Conservation (phyloP, 768 basidiomycete genomes). For the Suillus luteus region DNA sequence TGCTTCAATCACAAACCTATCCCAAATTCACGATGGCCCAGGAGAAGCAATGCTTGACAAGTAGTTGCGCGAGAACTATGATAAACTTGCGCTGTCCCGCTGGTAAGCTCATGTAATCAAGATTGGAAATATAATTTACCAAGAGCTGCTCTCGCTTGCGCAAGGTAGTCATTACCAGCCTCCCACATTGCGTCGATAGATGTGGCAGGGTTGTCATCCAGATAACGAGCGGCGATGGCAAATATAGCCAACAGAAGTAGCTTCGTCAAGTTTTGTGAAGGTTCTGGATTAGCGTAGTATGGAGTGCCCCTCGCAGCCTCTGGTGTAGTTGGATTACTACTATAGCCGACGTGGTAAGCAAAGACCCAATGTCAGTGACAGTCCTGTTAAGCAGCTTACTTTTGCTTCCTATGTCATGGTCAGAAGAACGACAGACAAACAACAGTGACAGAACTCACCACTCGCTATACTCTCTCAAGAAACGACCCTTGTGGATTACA, state of each 20-base stretch:
- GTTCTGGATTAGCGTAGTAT: conserved; percentile 37
- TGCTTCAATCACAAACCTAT: conserved; percentile 51
- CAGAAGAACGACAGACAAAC: conserved; percentile 9
- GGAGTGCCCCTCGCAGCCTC: conserved; percentile 17
- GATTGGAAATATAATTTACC: conserved; percentile 40
- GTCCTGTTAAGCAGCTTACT: conserved; percentile 17
- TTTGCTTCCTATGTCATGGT: conserved; percentile 28
- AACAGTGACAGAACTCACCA: conserved; percentile 39
- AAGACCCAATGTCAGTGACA: conserved; percentile 13
- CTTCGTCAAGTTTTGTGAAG: conserved; percentile 64
- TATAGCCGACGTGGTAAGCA: conserved; percentile 31
- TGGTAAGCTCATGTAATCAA: conserved; percentile 4
- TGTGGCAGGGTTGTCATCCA: conserved; percentile 48
- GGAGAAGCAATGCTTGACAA: conserved; percentile 76
- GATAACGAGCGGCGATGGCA: conserved; percentile 76
- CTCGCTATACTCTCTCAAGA: conserved; percentile 62
- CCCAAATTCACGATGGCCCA: conserved; percentile 85
- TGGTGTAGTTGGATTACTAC: conserved; percentile 39
- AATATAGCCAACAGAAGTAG: conserved; percentile 80
- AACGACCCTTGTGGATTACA: conserved; percentile 71
- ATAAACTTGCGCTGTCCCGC: conserved; percentile 54
- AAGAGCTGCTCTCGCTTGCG: conserved; percentile 61
- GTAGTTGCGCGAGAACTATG: conserved; percentile 72
- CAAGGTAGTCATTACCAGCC: conserved; percentile 64
- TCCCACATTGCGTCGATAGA: conserved; percentile 66